phyloP scores from a whole-genome alignment of 108 stramenopile species.

The Nitzschia inconspicua region DNA sequence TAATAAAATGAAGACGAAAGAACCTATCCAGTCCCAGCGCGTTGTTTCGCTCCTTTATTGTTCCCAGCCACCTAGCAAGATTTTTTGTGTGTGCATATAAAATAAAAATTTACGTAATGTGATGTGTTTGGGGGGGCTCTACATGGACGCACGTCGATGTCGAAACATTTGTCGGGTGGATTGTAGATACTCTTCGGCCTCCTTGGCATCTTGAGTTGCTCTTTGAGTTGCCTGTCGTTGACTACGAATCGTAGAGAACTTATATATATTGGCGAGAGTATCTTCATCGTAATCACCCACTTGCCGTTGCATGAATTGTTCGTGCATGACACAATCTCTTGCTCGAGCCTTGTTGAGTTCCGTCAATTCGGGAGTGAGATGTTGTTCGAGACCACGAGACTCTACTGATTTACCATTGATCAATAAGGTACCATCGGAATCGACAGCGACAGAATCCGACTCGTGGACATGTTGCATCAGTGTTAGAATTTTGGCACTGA shows the following conservation, averaged over 20 bases:
- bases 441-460: too few relatives aligned
- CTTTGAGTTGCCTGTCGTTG: constrained; percentile 10
- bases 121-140: too few relatives aligned
- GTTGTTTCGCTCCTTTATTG: too few relatives aligned
- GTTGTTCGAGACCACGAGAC: constrained; percentile 22
- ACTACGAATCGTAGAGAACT: constrained; percentile 1
- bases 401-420: constrained; percentile 3
- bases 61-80: too few relatives aligned
- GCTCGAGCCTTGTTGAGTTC: constrained; percentile 9
- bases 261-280: constrained; percentile 16
- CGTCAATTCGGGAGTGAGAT: neutral
- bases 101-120: too few relatives aligned
- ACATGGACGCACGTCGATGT: too few relatives aligned
- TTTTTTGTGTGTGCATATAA: too few relatives aligned
- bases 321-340: constrained; percentile 21
- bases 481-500: constrained; percentile 9
- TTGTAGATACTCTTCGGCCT: constrained; percentile 7
- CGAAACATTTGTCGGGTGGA: constrained; percentile 1
- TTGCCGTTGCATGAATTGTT: constrained; percentile 18
- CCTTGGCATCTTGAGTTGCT: constrained; percentile 16
- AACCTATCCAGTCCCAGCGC: too few relatives aligned
- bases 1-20: too few relatives aligned
- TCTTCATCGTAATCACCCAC: constrained; percentile 14
- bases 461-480: constrained; percentile 10
- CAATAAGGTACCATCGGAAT: too few relatives aligned